Conservation (phyloP, 371 early-diverging fungal genomes). For the Saksenaea oblongispora region DNA sequence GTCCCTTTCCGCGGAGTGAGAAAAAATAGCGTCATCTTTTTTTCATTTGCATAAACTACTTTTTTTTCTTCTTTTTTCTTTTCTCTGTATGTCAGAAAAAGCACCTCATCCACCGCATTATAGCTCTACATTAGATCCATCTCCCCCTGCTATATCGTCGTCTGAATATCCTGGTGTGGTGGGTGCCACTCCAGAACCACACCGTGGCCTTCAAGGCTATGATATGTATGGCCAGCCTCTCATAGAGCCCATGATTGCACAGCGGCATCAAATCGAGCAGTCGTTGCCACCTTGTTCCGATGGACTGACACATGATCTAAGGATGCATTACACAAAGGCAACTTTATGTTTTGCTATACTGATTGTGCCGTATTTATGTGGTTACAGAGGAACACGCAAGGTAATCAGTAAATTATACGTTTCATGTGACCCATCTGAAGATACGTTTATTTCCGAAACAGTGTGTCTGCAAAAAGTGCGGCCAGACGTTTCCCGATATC, state of each 20-base stretch:
- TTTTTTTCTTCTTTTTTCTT: neutral
- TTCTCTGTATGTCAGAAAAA: neutral
- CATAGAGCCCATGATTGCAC: slow-evolving; percentile 33
- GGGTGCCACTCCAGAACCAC: slow-evolving; percentile 30
- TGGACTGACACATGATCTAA: slow-evolving; percentile 41
- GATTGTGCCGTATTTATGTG: slow-evolving; percentile 46
- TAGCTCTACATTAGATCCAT: neutral
- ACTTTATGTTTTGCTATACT: slow-evolving; percentile 37
- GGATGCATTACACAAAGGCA: slow-evolving; percentile 42
- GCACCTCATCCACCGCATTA: neutral
- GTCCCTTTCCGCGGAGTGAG: too few species aligned
- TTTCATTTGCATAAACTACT: neutral
- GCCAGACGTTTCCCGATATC: slow-evolving; percentile 41
- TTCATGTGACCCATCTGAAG: too few species aligned
- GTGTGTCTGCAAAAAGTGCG: slow-evolving; percentile 46
- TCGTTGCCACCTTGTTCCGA: slow-evolving; percentile 35
- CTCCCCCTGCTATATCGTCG: neutral
- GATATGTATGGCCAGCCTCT: slow-evolving; percentile 41
- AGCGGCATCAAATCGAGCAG: slow-evolving; percentile 42
- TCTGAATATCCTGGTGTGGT: slow-evolving; percentile 37
- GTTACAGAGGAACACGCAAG: slow-evolving; percentile 39
- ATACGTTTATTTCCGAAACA: slow-evolving; percentile 8
- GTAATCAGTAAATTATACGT: slow-evolving; percentile 25
- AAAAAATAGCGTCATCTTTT: too few species aligned
- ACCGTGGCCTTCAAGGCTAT: slow-evolving; percentile 34